Base-by-base conservation (phyloP, 2,329 filamentous ascomycete species). In the Pyrenophora teres region DNA sequence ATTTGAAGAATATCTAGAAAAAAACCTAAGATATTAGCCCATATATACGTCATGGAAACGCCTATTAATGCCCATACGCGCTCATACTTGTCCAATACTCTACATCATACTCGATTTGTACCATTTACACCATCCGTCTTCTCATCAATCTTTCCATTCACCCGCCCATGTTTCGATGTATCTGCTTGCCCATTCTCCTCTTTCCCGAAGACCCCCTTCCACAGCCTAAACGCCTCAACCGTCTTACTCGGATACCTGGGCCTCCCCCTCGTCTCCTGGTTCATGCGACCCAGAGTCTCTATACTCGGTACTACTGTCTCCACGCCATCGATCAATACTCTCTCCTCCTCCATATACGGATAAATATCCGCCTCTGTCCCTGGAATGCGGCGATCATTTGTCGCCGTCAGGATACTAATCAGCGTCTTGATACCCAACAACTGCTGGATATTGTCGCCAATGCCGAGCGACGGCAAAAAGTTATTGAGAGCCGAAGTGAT, bases 351-450 rank as follows among this genome's bases (percentile, higher is more conserved):
- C 4, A 54, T 57, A 8, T 70, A 72, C 0, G 44, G 52, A 38
- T 69, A 67, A 3, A 72, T 52, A 41, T 69, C 56, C 7, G 64
- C 69, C 4, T 38, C 53, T 2, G 48, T 47, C 2, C 67, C 67
- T 0, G 70, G 70, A 6, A 74, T 68, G 1, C 69, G 56, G 2
- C 71, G 64, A 49, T 74, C 70, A 8, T 59, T 51, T 1, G 69
- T 69, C 6, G 69, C 68, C 2, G 62, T 64, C 39, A 73, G 36
- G 2, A 74, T 63, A 2, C 56, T 49, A 1, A 73, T 36, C 4
- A 71, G 54, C 1, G 63, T 63, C 35, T 67, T 67, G 19, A 71
- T 57, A 6, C 68, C 69, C 0, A 71, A 46, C 0, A 69, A 23
- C 18, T 67, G 61, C 21, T 61, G 57, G 1, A 70, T 60, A 15